Base-by-base conservation (phyloP, 2,329 filamentous ascomycete species). In the Metarhizium robertsii region DNA sequence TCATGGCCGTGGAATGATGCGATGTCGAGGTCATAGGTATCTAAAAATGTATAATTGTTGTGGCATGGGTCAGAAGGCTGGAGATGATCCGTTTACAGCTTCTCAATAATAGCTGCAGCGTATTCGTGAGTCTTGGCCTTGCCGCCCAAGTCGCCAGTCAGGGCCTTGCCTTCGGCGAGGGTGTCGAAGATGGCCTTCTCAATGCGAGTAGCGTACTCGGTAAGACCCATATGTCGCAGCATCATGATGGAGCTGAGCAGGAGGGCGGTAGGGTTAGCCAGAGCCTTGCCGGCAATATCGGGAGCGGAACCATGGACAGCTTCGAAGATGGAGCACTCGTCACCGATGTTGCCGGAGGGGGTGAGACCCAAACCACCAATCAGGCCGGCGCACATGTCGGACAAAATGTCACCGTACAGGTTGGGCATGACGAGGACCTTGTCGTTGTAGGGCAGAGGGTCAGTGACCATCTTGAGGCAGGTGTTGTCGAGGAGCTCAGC, bases 321-420 rank as follows among this genome's bases (percentile, higher is more conserved):
- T 80, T 99, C 94, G 79, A 99, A 99, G 79, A 97, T 96, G 73
- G 90, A 96, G 87, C 91, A 97, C 80, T 96, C 89, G 76, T 96
- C 91, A 75, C 91, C 94, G 70, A 96, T 97, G 84, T 99, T 99
- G 69, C 92, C 94, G 43, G 92, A 97, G 62, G 94, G 94, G 43
- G 94, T 96, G 53, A 99, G 85, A 73, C 94, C 94, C 61, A 99
- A 88, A 75, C 94, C 94, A 72, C 94, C 94, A 68, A 99, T 97
- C 65, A 99, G 83, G 78, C 94, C 94, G 67, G 94, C 94, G 80
- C 94, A 97, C 90, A 97, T 96, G 75, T 99, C 94, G 69, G 92
- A 97, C 63, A 99, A 84, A 81, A 99, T 99, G 78, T 97, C 94
- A 75, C 94, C 94, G 81, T 97, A 99, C 67, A 97, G 82, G 83